Evolutionary conservation across 1,284 basidiomycete species (phyloP), one percentile per base, ranked within the genome.

Genomic region (Ceraceosorus bombacis): DNA sequence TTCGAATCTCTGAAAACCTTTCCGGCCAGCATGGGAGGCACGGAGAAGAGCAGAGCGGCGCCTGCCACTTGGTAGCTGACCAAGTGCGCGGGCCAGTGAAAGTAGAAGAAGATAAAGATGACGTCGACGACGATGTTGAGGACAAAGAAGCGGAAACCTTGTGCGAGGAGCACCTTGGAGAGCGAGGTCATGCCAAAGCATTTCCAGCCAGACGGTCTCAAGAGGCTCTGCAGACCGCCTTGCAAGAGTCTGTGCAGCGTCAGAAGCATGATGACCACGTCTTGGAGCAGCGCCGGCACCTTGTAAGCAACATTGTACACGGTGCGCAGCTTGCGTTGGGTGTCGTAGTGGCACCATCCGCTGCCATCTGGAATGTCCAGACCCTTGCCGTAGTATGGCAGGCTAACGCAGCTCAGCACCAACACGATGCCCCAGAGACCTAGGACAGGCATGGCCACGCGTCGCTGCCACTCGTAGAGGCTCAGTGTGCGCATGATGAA

Each of bases 401-500:
- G 48, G 41, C 56, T 62, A 10, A 66, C 51, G 4, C 49, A 48
- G 0, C 60, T 53, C 13, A 55, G 39, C 6, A 50, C 62, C 1
- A 68, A n/a, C 1, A 62, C 59, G 10, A 66, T 36, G 38, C 15
- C 41, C 39, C 64, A 68, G 13, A 49, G 36, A 0, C 60, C 1
- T 4, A 60, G 41, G 8, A 68, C 51, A 10, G 66, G 66, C 2
- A 55, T 36, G 6, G 58, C 61, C 15, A 68, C 56, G 5, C 53
- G 61, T 5, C 43, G 41, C 38, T 63, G 59, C 62, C 64, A 68
- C 4, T 41, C 12, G 41, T 64, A 68, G 8, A 68, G 56, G 2
- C 61, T 63, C 64, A 68, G 60, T 7, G 64, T 66, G 12, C 66
- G 9, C 49, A 65, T 63, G 5, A 68, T 51, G 41, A 68, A 66